Conservation (phyloP, 2,329 filamentous ascomycete genomes). For the Elsinoe perseae region DNA sequence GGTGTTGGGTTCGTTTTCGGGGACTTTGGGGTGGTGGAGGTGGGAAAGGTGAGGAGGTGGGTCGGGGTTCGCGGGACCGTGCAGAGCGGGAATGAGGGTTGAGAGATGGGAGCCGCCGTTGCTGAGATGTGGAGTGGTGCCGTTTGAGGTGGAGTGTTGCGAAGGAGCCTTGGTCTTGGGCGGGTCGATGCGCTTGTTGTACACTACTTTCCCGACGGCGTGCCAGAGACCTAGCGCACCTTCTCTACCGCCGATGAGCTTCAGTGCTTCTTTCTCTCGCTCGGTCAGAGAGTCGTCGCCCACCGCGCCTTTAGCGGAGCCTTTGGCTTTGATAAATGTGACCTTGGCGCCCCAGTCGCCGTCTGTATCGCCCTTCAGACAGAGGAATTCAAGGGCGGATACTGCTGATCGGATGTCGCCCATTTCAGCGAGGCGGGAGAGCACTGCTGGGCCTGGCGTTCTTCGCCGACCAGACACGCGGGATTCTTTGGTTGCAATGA, state of each 20-base stretch:
- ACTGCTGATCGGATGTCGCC: constrained; percentile 92
- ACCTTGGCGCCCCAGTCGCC: constrained; percentile 69
- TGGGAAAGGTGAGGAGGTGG: constrained; percentile 42
- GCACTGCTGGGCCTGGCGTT: constrained; percentile 68
- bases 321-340: constrained; percentile 61
- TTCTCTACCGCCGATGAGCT: constrained; percentile 78
- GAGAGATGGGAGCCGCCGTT: neutral
- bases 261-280: constrained; percentile 70
- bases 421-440: constrained; percentile 73
- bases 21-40: constrained; percentile 36
- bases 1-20: constrained; percentile 49
- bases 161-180: constrained; percentile 24
- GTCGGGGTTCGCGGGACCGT: constrained; percentile 24
- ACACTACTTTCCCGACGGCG: constrained; percentile 88
- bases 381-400: constrained; percentile 86
- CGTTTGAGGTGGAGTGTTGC: neutral
- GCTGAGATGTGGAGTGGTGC: neutral
- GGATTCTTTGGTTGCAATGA: constrained; percentile 78
- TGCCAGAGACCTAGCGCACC: constrained; percentile 91
- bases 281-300: constrained; percentile 53
- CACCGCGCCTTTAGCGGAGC: constrained; percentile 47
- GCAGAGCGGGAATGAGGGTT: neutral
- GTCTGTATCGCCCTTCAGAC: constrained; percentile 68
- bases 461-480: constrained; percentile 65
- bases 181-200: constrained; percentile 75